These are phyloP conservation scores for Saturnispora sekii DNA, from an alignment of 805 yeast species.

Conservation along the genomic window DNA sequence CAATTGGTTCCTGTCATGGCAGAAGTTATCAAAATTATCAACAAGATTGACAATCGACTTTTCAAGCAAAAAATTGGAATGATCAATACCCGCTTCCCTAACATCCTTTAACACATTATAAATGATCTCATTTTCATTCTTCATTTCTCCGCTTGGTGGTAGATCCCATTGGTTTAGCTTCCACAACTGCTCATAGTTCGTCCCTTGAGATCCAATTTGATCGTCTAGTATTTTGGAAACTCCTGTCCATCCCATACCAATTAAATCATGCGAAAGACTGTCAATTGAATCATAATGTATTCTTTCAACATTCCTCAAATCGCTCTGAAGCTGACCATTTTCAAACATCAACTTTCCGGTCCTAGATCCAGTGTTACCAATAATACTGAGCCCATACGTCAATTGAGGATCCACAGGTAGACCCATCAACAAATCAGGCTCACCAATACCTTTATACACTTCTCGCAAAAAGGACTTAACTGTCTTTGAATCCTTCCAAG, in stretches of 20 bases:
- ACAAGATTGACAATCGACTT: constrained; percentile 7
- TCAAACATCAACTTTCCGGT: constrained; percentile 36
- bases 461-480: constrained; percentile 16
- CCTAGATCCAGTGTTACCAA: constrained; percentile 24
- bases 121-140: constrained; percentile 35
- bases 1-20: constrained; percentile 9
- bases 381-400: constrained; percentile 37
- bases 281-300: not conserved
- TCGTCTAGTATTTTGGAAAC: constrained; percentile 35
- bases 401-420: constrained; percentile 50
- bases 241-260: constrained; percentile 46
- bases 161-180: constrained; percentile 70
- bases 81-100: constrained; percentile 26
- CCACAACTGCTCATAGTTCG: constrained; percentile 59
- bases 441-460: constrained; percentile 47
- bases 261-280: constrained; percentile 30
- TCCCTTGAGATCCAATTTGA: constrained; percentile 11
- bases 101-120: constrained; percentile 44
- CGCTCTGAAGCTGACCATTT: constrained; percentile 48
- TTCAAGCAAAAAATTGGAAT: constrained; percentile 15
- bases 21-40: not conserved
- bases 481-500: not conserved
- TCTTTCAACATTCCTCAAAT: constrained; percentile 12
- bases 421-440: constrained; percentile 56
- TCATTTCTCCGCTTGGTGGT: constrained; percentile 34